A percentile compares a stretch with the other conserved stretches of the same genome.
Conservation (phyloP, 1,139 yeast genomes). For the Geotrichum cucujoidarum region DNA sequence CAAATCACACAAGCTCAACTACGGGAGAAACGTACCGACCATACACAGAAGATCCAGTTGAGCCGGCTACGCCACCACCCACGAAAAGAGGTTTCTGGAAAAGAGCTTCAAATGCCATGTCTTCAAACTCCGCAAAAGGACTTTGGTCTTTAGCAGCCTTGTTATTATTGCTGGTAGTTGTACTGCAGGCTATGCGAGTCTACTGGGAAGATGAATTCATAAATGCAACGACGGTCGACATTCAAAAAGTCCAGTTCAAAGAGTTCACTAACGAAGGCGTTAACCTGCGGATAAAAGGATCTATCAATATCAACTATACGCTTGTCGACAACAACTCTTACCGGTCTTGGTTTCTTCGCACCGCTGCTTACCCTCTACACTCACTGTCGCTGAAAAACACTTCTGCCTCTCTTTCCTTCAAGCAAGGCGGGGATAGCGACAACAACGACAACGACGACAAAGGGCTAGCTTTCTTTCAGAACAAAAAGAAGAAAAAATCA, state of each 20-base stretch:
- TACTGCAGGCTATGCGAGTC: slow-evolving; percentile 9
- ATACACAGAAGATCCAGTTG: background rate
- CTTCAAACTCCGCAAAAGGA: background rate
- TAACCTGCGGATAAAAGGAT: slow-evolving; percentile 12
- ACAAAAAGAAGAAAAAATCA: background rate
- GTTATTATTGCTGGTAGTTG: background rate
- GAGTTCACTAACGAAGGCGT: slow-evolving; percentile 15
- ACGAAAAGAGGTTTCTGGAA: background rate
- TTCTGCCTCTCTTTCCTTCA: slow-evolving; percentile 4
- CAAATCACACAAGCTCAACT: background rate
- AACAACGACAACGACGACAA: background rate
- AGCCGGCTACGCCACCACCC: background rate
- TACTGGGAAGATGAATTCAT: slow-evolving; percentile 16
- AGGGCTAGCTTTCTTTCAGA: too few species aligned
- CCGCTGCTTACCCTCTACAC: slow-evolving; percentile 15
- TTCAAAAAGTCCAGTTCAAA: slow-evolving; percentile 12
- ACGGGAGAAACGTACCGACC: background rate
- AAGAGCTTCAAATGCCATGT: background rate
- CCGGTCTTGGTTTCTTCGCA: slow-evolving; percentile 10
- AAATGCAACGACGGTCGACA: slow-evolving; percentile 13
- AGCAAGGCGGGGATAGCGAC: background rate
- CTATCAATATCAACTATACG: slow-evolving; percentile 13
- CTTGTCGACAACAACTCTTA: slow-evolving; percentile 9
- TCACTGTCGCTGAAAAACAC: slow-evolving; percentile 6
- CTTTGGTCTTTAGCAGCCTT: background rate